Evolutionary conservation across 345 rosid genomes (phyloP).

Genomic region (Jatropha curcas): DNA sequence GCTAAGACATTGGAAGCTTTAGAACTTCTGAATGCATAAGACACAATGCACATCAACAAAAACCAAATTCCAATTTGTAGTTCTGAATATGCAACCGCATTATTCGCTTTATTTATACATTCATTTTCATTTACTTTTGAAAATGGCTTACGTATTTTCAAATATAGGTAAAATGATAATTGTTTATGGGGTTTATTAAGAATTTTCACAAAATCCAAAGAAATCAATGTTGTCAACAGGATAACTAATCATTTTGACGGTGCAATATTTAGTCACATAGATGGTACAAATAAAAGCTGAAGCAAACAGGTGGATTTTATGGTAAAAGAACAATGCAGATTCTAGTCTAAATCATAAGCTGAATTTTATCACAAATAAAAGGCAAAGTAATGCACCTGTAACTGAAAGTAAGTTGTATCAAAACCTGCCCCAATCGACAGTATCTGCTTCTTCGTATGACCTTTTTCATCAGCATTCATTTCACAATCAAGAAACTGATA

Average conservation of each 20-base stretch:
- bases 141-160: no score
- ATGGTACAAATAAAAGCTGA: background rate
- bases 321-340: constrained; percentile 6
- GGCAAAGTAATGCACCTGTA: constrained; percentile 52
- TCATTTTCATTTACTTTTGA: no score
- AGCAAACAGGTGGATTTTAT: background rate
- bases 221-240: background rate
- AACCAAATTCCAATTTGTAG: no score
- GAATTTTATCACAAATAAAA: constrained; percentile 6
- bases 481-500: constrained; percentile 70
- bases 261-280: background rate
- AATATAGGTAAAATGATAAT: no score
- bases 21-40: no score
- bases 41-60: no score
- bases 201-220: background rate
- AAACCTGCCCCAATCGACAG: constrained; percentile 95
- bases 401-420: constrained; percentile 86
- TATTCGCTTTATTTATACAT: no score
- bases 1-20: no score
- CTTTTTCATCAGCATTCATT: constrained; percentile 25
- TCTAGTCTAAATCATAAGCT: background rate
- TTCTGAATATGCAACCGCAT: no score
- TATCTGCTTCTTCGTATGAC: constrained; percentile 66
- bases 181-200: background rate
- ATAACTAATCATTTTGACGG: background rate